These are phyloP conservation scores for Huntiella abstrusa DNA, from an alignment of 2,329 filamentous ascomycete species.

Conservation along the genomic window DNA sequence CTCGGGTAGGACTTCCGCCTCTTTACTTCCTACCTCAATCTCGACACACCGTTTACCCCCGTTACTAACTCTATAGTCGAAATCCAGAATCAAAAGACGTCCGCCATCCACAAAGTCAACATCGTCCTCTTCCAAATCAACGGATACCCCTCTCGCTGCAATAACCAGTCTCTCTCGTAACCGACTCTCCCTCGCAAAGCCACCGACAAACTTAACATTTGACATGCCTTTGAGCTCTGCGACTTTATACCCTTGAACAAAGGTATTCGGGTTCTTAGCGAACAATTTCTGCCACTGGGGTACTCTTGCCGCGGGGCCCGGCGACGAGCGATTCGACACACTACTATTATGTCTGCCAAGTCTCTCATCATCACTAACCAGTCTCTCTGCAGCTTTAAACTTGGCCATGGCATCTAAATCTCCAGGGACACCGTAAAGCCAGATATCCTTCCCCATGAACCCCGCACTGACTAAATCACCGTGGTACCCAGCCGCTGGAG, in stretches of 20 bases:
- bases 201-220: slow-evolving; percentile 53
- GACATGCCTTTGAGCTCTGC: slow-evolving; percentile 46
- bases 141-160: slow-evolving; percentile 50
- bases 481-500: slow-evolving; percentile 48
- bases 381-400: slow-evolving; percentile 15
- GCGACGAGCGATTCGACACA: slow-evolving; percentile 14
- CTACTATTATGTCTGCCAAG: slow-evolving; percentile 20
- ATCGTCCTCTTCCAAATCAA: slow-evolving; percentile 48
- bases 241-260: slow-evolving; percentile 48
- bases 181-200: slow-evolving; percentile 25
- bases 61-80: slow-evolving; percentile 41
- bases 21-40: slow-evolving; percentile 54
- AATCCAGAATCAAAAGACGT: slow-evolving; percentile 53
- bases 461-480: slow-evolving; percentile 58
- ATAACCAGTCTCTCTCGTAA: slow-evolving; percentile 43
- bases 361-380: slow-evolving; percentile 12
- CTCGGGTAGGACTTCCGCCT: slow-evolving; percentile 53
- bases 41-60: slow-evolving; percentile 36
- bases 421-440: slow-evolving; percentile 62
- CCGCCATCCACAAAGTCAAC: slow-evolving; percentile 64
- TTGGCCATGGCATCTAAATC: slow-evolving; percentile 45
- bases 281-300: slow-evolving; percentile 52
- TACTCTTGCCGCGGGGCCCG: slow-evolving; percentile 20
- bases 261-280: slow-evolving; percentile 49
- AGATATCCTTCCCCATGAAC: slow-evolving; percentile 53